A percentile compares a stretch with the other conserved stretches of the same genome.
Evolutionary conservation across 2,329 filamentous ascomycete genomes (phyloP).

Genomic region (Colletotrichum spaethianum): DNA sequence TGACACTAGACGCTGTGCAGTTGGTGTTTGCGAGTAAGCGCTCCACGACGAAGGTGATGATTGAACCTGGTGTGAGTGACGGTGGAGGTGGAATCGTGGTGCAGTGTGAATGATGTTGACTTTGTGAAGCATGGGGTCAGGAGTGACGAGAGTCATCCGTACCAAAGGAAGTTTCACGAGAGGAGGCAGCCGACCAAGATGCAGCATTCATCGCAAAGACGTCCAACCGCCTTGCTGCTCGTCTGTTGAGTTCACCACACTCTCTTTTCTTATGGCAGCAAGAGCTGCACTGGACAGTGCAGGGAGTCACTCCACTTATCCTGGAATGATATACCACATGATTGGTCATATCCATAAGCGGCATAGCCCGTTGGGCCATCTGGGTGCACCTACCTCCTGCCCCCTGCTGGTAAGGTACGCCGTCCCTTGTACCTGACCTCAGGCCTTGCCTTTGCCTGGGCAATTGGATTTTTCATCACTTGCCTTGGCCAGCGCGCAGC

Average conservation of each 20-base stretch:
- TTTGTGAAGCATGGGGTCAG: neutral
- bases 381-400: neutral
- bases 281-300: neutral
- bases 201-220: neutral
- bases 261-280: neutral
- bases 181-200: neutral
- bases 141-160: neutral
- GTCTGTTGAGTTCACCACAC: neutral
- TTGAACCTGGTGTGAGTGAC: neutral
- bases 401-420: constrained; percentile 17
- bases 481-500: constrained; percentile 17
- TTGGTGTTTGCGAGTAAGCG: neutral
- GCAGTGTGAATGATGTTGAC: neutral
- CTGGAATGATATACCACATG: neutral
- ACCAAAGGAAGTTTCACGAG: neutral
- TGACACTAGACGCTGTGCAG: too few species aligned
- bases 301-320: neutral
- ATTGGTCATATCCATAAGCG: constrained; percentile 26
- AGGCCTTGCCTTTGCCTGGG: neutral
- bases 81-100: neutral
- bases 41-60: neutral
- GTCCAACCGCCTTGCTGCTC: neutral
- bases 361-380: constrained; percentile 11
- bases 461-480: constrained; percentile 22
- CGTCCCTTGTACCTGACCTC: constrained; percentile 1